Base-by-base conservation (phyloP, 2,329 filamentous ascomycete species). In the Didymella segeticola region DNA sequence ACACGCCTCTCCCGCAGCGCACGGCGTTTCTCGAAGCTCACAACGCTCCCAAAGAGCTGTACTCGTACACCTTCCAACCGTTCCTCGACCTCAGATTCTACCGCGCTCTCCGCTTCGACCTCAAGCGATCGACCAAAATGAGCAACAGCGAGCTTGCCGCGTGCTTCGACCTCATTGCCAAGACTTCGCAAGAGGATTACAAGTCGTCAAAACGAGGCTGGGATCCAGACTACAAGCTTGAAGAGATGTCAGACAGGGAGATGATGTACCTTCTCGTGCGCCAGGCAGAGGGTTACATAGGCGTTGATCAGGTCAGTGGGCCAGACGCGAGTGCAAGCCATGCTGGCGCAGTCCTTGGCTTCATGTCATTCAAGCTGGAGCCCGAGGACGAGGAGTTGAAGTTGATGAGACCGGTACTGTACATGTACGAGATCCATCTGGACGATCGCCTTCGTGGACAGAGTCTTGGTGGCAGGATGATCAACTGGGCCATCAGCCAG, bases 381-480 rank as follows among this genome's bases (percentile, higher is more conserved):
- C 88, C 86, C 4, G 83, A 83, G 63, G 88, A 91, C 67, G 84
- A 87, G 57, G 61, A 69, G 1, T 65, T 68, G 2, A 46, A 72
- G 36, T 47, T 64, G 14, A 41, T 68, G n/a, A 69, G 70, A n/a
- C 79, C 86, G 0, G 89, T 92, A 2, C 69, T 91, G 17, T 93
- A 92, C 72, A 87, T 89, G 71, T 93, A 92, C 70, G 89, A 93
- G 74, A 85, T 93, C 29, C 89, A 93, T 67, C 80, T 93, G 3
- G 73, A 78, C 30, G 74, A 79, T 1, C 73, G 78, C 1, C 69
- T 89, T 4, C 82, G 84, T 61, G 81, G 86, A 76, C 84, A 71
- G 12, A 88, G 89, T 0, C 75, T 93, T 2, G 88, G 86, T 1
- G 77, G 68, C 11, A 74, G 80, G 11, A 77, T 93, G 31, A 84